Evolutionary conservation across 2,329 filamentous ascomycete genomes (phyloP).

Genomic region (Ascosphaera apis): DNA sequence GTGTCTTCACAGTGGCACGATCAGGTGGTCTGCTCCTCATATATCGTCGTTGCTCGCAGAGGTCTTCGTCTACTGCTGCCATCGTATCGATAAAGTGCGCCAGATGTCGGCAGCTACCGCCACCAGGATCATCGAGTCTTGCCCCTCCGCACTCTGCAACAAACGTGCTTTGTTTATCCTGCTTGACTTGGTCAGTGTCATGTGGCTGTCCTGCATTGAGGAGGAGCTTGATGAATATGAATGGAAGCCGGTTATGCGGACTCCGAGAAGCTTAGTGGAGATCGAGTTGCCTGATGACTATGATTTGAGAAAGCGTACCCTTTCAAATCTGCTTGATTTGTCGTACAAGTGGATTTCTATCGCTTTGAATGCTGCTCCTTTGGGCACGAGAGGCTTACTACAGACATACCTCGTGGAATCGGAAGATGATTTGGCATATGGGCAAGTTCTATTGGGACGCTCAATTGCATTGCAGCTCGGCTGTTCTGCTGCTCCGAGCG

Average conservation of each 20-base stretch:
- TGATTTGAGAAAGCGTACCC: slow-evolving; percentile 51
- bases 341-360: slow-evolving; percentile 60
- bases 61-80: slow-evolving; percentile 75
- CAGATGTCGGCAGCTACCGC: slow-evolving; percentile 64
- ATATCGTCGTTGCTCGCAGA: slow-evolving; percentile 69
- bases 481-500: slow-evolving; percentile 59
- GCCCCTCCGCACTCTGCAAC: slow-evolving; percentile 78
- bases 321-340: slow-evolving; percentile 53
- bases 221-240: slow-evolving; percentile 86
- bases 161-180: slow-evolving; percentile 78
- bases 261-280: slow-evolving; percentile 50
- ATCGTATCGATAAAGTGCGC: slow-evolving; percentile 79
- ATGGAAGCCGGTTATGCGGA: slow-evolving; percentile 61
- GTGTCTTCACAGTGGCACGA: slow-evolving; percentile 45
- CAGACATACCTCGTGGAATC: slow-evolving; percentile 89
- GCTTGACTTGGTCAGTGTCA: slow-evolving; percentile 70
- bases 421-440: slow-evolving; percentile 73
- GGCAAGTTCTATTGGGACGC: slow-evolving; percentile 73
- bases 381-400: slow-evolving; percentile 84
- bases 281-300: slow-evolving; percentile 92
- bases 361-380: slow-evolving; percentile 62
- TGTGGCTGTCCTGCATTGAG: slow-evolving; percentile 90
- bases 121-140: slow-evolving; percentile 59
- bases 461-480: slow-evolving; percentile 92
- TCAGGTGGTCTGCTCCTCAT: slow-evolving; percentile 72